Evolutionary conservation across 768 basidiomycete genomes (phyloP).

Genomic region (Podaxis pistillaris): DNA sequence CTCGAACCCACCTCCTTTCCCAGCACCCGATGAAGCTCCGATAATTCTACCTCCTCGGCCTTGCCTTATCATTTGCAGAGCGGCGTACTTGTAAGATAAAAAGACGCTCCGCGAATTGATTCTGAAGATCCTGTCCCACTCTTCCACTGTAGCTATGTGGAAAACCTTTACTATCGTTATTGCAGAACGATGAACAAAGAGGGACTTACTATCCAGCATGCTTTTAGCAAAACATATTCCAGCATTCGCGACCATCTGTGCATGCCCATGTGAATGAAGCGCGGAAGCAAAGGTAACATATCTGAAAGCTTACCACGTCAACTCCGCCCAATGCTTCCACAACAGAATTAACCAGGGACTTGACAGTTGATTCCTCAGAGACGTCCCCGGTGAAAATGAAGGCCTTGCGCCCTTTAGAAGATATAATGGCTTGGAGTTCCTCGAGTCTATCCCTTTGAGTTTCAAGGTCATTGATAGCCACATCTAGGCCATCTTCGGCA

Average conservation of each 20-base stretch:
- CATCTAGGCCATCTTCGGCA: slow-evolving; percentile 38
- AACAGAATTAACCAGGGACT: slow-evolving; percentile 31
- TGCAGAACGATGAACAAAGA: neutral
- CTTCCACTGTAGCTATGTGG: slow-evolving; percentile 23
- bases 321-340: slow-evolving; percentile 31
- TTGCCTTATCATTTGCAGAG: slow-evolving; percentile 36
- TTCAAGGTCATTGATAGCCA: slow-evolving; percentile 36
- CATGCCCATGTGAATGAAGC: neutral
- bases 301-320: slow-evolving; percentile 20
- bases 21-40: slow-evolving; percentile 36
- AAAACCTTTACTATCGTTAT: neutral
- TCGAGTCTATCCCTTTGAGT: neutral
- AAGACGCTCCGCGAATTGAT: slow-evolving; percentile 33
- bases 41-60: slow-evolving; percentile 40
- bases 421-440: neutral
- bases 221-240: slow-evolving; percentile 13
- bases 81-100: slow-evolving; percentile 37
- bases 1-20: slow-evolving; percentile 31
- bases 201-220: slow-evolving; percentile 12
- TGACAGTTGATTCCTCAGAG: slow-evolving; percentile 33
- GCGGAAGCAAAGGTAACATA: neutral
- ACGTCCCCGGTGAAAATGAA: slow-evolving; percentile 31
- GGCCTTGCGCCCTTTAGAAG: slow-evolving; percentile 20
- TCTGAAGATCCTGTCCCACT: slow-evolving; percentile 27
- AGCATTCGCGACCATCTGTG: slow-evolving; percentile 37